These are phyloP conservation scores for Ambrosia artemisiifolia DNA, from an alignment of 129 eudicot genomes.

Conservation along the genomic window DNA sequence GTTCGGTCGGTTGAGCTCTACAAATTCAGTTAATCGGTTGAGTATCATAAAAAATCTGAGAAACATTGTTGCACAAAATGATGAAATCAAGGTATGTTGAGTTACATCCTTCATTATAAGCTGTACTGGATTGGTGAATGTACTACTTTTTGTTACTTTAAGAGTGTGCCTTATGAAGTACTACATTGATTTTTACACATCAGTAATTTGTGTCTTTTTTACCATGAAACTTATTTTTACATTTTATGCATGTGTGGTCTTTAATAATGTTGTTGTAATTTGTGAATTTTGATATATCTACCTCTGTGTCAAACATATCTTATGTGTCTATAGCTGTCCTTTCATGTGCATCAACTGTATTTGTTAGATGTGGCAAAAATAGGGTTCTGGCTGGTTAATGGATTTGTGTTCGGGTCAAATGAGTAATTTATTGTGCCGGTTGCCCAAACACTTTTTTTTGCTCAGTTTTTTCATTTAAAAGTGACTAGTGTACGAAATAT, in stretches of 20 bases:
- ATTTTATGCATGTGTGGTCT: not conserved
- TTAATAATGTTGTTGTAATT: not conserved
- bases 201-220: not conserved
- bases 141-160: not conserved
- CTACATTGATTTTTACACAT: not conserved
- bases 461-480: not conserved
- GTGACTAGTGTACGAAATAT: not conserved
- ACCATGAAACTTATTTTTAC: not conserved
- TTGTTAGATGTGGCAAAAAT: not conserved
- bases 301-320: not conserved
- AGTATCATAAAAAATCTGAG: slow-evolving; percentile 56
- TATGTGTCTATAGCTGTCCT: not conserved
- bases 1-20: slow-evolving; percentile 52
- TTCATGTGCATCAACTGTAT: not conserved
- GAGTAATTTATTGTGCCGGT: not conserved
- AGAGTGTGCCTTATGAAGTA: slow-evolving; percentile 19
- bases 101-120: not conserved
- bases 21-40: slow-evolving; percentile 51
- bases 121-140: not conserved
- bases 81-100: slow-evolving; percentile 53
- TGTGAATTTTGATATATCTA: not conserved
- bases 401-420: not conserved
- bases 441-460: not conserved
- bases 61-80: slow-evolving; percentile 38
- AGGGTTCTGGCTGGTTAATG: not conserved